These are phyloP conservation scores for Malassezia psittaci DNA, from an alignment of 1,284 basidiomycete genomes.

Conservation along the genomic window DNA sequence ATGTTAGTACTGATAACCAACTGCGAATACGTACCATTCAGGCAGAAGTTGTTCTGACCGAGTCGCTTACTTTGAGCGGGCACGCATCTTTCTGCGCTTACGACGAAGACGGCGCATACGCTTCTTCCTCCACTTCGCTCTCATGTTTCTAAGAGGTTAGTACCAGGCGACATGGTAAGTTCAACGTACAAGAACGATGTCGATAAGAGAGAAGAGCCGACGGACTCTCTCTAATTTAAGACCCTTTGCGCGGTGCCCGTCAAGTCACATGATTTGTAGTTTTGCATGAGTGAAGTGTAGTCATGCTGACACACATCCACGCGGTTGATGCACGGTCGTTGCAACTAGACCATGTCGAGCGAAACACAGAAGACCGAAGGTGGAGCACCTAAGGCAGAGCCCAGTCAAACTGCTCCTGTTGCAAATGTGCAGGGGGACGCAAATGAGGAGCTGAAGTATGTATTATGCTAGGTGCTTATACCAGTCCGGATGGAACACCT, in stretches of 20 bases:
- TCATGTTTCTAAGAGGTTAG: slow-evolving; percentile 21
- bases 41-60: background rate
- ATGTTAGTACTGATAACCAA: too few species aligned
- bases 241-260: background rate
- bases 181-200: slow-evolving; percentile 14
- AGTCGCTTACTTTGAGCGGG: slow-evolving; percentile 41
- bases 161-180: background rate
- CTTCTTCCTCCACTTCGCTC: slow-evolving; percentile 46
- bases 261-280: slow-evolving; percentile 18
- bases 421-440: background rate
- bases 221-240: background rate
- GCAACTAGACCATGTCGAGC: slow-evolving; percentile 10
- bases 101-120: slow-evolving; percentile 45
- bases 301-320: slow-evolving; percentile 10
- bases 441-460: slow-evolving; percentile 14
- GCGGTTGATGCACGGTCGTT: background rate
- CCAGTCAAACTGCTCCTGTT: background rate
- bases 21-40: background rate
- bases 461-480: background rate
- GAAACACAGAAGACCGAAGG: background rate
- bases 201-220: slow-evolving; percentile 5
- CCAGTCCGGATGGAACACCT: slow-evolving; percentile 44
- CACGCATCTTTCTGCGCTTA: slow-evolving; percentile 47
- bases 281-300: background rate
- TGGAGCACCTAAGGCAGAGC: background rate